Evolutionary conservation across 352 stramenopile species (phyloP).

Genomic region (Phytophthora citrophthora): DNA sequence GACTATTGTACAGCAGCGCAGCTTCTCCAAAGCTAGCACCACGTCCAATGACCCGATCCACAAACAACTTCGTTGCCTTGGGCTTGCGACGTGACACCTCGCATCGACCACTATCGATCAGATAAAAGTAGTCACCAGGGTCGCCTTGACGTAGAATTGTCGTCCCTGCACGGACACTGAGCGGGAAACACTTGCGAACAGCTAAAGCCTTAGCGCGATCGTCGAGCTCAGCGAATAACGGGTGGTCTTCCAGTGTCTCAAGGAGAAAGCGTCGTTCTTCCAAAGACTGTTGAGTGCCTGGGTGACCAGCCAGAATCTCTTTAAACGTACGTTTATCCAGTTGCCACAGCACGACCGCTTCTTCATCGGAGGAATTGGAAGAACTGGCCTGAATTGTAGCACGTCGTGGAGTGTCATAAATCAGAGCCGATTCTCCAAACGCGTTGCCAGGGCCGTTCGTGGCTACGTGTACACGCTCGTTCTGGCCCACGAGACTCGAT

Average conservation of each 20-base stretch:
- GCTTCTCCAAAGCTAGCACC: slow-evolving; percentile 95
- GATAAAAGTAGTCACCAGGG: slow-evolving; percentile 87
- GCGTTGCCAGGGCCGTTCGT: slow-evolving; percentile 81
- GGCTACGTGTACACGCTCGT: slow-evolving; percentile 77
- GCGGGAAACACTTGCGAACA: slow-evolving; percentile 85
- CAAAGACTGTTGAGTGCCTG: slow-evolving; percentile 78
- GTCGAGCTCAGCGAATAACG: slow-evolving; percentile 77
- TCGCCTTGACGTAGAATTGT: slow-evolving; percentile 82
- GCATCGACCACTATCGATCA: slow-evolving; percentile 80
- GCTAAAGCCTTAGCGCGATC: slow-evolving; percentile 78
- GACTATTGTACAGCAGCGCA: slow-evolving; percentile 96
- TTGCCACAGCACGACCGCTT: slow-evolving; percentile 73
- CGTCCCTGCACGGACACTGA: slow-evolving; percentile 63
- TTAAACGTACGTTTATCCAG: slow-evolving; percentile 76
- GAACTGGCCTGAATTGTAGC: slow-evolving; percentile 61
- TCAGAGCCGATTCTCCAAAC: slow-evolving; percentile 85
- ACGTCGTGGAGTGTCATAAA: slow-evolving; percentile 85
- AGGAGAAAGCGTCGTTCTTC: slow-evolving; percentile 82
- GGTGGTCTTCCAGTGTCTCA: slow-evolving; percentile 68
- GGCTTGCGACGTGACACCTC: slow-evolving; percentile 79
- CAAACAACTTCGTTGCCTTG: slow-evolving; percentile 48
- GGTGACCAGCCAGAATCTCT: slow-evolving; percentile 61
- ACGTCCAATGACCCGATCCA: slow-evolving; percentile 76
- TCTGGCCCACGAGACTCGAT: slow-evolving; percentile 59
- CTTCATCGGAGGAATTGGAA: slow-evolving; percentile 6